Evolutionary conservation across 768 basidiomycete genomes (phyloP), one percentile per base, ranked within the genome.

Genomic region (Rhizopogon roseolus): DNA sequence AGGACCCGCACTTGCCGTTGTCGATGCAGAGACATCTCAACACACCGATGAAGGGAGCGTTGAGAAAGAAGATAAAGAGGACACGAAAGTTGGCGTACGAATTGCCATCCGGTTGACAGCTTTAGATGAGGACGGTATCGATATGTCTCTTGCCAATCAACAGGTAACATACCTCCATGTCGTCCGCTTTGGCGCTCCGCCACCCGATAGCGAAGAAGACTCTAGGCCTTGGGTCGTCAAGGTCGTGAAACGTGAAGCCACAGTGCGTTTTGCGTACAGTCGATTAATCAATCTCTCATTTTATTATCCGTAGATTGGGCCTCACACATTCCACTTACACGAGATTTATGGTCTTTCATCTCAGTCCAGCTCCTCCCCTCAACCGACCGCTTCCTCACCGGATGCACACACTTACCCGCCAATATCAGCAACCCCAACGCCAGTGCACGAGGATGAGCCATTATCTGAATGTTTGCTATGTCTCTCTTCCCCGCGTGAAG

Each of bases 301-400:
- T 19, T 19, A 45, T n/a, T 19, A 52, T 32, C 53, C 28, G 27
- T n/a, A 89, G 86, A 97, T 98, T 63, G 94, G 94, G 3, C 79
- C 87, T 5, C 93, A 95, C 64, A 93, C 92, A 0, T 98, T 98
- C 84, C 88, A 94, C 51, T 76, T 98, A 29, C 93, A 96, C 64
- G 94, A 98, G 65, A 98, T 98, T 44, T 98, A 89, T 61, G 94
- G 94, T 45, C 80, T 98, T 5, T 85, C 90, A 0, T 82, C 88
- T 6, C 71, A 80, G 49, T 70, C 79, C 8, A 69, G 75, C 39
- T 57, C 71, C 6, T 16, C 46, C 46, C 58, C 56, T 41, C 62
- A 71, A 27, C 66, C 76, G 4, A 69, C 75, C 57, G 72, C 67
- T 61, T 73, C 72, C 58, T 58, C 76, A 4, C 64, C 42, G 13